phyloP scores from a whole-genome alignment of 345 rosid genomes.

The Lagerstroemia speciosa region DNA sequence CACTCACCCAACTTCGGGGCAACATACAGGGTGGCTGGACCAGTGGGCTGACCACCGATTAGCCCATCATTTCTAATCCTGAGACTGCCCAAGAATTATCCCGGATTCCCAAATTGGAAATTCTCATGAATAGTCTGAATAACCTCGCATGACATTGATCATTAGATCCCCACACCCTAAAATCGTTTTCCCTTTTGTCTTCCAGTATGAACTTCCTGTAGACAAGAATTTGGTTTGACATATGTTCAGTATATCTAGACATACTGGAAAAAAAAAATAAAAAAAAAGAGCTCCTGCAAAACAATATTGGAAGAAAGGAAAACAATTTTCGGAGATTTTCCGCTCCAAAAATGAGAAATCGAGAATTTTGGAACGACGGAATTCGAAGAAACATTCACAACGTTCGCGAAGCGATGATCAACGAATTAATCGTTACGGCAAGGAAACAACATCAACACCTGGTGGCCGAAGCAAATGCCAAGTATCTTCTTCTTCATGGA shows the following conservation, averaged over 20 bases:
- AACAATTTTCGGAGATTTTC: background rate
- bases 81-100: no score
- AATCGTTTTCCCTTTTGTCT: background rate
- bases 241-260: no score
- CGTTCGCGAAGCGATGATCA: background rate
- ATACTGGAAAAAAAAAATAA: no score
- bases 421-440: background rate
- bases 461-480: conserved; percentile 68
- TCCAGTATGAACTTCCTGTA: no score
- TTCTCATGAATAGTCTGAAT: background rate
- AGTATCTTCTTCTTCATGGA: conserved; percentile 42
- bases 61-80: no score
- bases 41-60: no score
- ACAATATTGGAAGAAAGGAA: background rate
- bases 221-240: no score
- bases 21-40: no score
- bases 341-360: background rate
- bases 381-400: background rate
- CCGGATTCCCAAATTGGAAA: no score
- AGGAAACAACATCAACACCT: conserved; percentile 25
- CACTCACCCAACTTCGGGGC: no score
- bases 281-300: background rate
- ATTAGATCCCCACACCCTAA: background rate
- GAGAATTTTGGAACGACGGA: background rate
- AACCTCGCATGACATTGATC: background rate